These are phyloP conservation scores for Diaporthe vexans DNA, from an alignment of 2,329 filamentous ascomycete genomes.

Conservation along the genomic window DNA sequence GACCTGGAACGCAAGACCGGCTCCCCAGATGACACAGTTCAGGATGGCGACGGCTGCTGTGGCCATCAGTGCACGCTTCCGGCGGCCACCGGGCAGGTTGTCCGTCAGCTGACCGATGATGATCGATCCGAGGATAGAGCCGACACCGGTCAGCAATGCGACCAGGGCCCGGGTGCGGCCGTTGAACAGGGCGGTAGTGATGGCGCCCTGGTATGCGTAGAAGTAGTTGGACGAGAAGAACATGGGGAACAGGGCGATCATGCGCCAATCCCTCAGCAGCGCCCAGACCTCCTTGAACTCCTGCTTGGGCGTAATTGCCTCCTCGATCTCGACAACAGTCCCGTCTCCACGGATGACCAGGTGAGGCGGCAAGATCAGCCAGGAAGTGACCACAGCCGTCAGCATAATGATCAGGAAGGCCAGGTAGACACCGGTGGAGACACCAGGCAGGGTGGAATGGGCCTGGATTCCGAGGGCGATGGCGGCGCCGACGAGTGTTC, in stretches of 20 bases:
- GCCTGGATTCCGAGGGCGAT: conserved; percentile 47
- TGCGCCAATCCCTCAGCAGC: conserved; percentile 51
- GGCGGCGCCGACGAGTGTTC: conserved; percentile 45
- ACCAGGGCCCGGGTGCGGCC: conserved; percentile 82
- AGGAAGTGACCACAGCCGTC: conserved; percentile 41
- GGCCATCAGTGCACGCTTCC: conserved; percentile 71
- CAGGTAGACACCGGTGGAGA: conserved; percentile 47
- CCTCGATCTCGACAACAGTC: conserved; percentile 42
- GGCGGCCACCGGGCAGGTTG: conserved; percentile 65
- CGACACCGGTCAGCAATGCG: conserved; percentile 77
- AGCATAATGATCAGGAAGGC: conserved; percentile 48
- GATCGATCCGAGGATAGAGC: conserved; percentile 79
- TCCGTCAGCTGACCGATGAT: conserved; percentile 77
- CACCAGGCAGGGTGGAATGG: conserved; percentile 42
- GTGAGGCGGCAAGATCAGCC: conserved; percentile 43
- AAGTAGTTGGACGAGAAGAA: conserved; percentile 89
- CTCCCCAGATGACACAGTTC: conserved; percentile 78
- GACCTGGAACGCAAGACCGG: conserved; percentile 78
- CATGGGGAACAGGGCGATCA: conserved; percentile 83
- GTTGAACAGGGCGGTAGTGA: conserved; percentile 80
- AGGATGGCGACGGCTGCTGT: conserved; percentile 70
- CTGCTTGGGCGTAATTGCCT: conserved; percentile 37
- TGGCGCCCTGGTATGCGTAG: conserved; percentile 82
- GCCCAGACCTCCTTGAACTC: conserved; percentile 42
- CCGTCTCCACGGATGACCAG: conserved; percentile 44